A percentile compares a stretch with the other conserved stretches of the same genome.
phyloP scores from a whole-genome alignment of 768 basidiomycete genomes.

The Phanerodontia chrysosporium region DNA sequence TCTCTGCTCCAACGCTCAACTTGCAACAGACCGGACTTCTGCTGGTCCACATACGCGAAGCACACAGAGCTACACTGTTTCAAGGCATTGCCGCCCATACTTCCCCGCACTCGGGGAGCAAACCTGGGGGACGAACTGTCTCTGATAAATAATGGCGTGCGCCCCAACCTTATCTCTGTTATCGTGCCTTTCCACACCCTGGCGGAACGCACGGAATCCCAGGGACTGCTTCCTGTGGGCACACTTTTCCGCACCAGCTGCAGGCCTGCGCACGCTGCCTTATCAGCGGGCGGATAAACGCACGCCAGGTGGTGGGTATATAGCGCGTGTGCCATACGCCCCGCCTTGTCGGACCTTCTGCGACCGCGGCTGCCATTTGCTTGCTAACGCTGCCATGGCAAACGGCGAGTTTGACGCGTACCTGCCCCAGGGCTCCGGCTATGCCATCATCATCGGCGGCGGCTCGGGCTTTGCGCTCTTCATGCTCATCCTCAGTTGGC shows the following conservation, averaged over 20 bases:
- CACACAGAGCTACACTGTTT: not conserved
- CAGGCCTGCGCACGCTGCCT: not conserved
- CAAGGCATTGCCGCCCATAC: not conserved
- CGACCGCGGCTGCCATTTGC: too few relatives aligned
- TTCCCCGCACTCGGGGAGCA: not conserved
- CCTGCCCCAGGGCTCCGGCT: constrained; percentile 1
- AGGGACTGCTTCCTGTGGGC: not conserved
- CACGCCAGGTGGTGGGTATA: too few relatives aligned
- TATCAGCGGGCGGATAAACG: too few relatives aligned
- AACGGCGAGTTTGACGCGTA: constrained; percentile 6
- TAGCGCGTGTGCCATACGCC: too few relatives aligned
- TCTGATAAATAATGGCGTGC: not conserved
- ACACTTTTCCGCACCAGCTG: not conserved
- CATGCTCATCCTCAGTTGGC: constrained; percentile 40
- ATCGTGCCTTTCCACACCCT: not conserved
- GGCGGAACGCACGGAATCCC: not conserved
- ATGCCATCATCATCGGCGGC: constrained; percentile 29
- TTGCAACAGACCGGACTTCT: too few relatives aligned
- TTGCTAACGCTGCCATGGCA: not conserved
- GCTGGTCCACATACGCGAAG: too few relatives aligned
- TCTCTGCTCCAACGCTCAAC: too few relatives aligned
- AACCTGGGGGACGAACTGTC: not conserved
- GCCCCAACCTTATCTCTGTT: not conserved
- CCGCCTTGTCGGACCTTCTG: too few relatives aligned
- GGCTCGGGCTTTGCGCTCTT: constrained; percentile 48